These are phyloP conservation scores for Arthrobotrys conoides DNA, from an alignment of 2,329 filamentous ascomycete species.

Conservation along the genomic window DNA sequence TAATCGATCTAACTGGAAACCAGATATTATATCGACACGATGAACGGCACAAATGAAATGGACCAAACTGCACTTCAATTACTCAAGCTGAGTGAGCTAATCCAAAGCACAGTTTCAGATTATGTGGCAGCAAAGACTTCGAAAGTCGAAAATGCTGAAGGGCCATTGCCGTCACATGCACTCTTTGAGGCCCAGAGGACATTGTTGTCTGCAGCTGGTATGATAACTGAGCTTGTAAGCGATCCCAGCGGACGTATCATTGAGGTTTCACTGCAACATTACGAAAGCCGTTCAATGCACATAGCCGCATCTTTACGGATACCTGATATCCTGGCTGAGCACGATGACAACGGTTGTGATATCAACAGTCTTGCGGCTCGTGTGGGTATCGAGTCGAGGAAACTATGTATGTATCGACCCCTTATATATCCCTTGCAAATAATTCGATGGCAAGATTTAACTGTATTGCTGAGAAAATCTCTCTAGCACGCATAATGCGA, in stretches of 20 bases:
- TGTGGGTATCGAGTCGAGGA: slow-evolving; percentile 65
- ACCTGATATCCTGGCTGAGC: slow-evolving; percentile 65
- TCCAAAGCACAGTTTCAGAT: slow-evolving; percentile 30
- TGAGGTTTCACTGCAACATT: slow-evolving; percentile 66
- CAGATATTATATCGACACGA: slow-evolving; percentile 22
- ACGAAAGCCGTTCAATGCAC: slow-evolving; percentile 66
- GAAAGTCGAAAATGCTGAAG: slow-evolving; percentile 39
- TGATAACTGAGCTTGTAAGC: slow-evolving; percentile 66
- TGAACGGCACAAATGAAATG: slow-evolving; percentile 17
- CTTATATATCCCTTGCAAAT: background rate
- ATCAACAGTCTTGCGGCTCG: slow-evolving; percentile 63
- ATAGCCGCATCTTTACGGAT: slow-evolving; percentile 66
- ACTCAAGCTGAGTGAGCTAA: slow-evolving; percentile 37
- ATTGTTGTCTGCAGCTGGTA: slow-evolving; percentile 65
- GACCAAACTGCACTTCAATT: slow-evolving; percentile 33
- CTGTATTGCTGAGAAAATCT: background rate
- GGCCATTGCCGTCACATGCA: slow-evolving; percentile 63
- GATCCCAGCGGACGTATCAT: slow-evolving; percentile 65
- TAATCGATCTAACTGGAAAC: background rate
- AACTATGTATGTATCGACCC: slow-evolving; percentile 64
- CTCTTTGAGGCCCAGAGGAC: slow-evolving; percentile 66
- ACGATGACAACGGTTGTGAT: slow-evolving; percentile 63
- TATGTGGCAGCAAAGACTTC: slow-evolving; percentile 39
- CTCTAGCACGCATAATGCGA: slow-evolving; percentile 66
- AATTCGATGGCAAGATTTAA: background rate